These are phyloP conservation scores for Eucalyptus leucophloia DNA, from an alignment of 345 rosid species.

Conservation along the genomic window DNA sequence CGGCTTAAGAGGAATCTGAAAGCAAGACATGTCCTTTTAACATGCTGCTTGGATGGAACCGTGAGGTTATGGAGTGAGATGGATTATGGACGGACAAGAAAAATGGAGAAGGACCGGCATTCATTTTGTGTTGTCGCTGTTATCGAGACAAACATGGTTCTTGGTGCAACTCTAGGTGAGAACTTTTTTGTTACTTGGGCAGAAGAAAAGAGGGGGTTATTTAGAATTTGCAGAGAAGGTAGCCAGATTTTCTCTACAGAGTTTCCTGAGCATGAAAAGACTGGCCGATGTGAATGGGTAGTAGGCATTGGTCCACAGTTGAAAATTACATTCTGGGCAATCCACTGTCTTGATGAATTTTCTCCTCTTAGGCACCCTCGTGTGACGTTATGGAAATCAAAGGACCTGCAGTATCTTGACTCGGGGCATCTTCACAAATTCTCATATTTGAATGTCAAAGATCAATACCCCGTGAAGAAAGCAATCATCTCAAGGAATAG, in stretches of 20 bases:
- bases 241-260: constrained; percentile 17
- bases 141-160: constrained; percentile 54
- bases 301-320: constrained; percentile 77
- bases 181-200: constrained; percentile 64
- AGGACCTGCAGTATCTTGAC: constrained; percentile 28
- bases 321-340: constrained; percentile 62
- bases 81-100: constrained; percentile 48
- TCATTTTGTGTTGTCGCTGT: constrained; percentile 65
- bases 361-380: constrained; percentile 76
- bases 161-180: constrained; percentile 42
- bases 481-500: constrained; percentile 37
- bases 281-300: constrained; percentile 77
- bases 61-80: constrained; percentile 82
- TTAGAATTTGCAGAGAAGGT: constrained; percentile 28
- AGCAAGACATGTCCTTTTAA: constrained; percentile 46
- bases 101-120: constrained; percentile 27
- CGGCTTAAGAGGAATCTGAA: constrained; percentile 15
- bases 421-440: constrained; percentile 8
- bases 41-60: constrained; percentile 86
- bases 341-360: constrained; percentile 80
- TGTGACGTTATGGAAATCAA: constrained; percentile 51
- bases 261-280: constrained; percentile 17
- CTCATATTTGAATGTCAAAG: constrained; percentile 15
- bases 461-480: constrained; percentile 32
- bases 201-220: constrained; percentile 33